These are phyloP conservation scores for Fusarium succisae DNA, from an alignment of 2,329 filamentous ascomycete species.

Conservation along the genomic window DNA sequence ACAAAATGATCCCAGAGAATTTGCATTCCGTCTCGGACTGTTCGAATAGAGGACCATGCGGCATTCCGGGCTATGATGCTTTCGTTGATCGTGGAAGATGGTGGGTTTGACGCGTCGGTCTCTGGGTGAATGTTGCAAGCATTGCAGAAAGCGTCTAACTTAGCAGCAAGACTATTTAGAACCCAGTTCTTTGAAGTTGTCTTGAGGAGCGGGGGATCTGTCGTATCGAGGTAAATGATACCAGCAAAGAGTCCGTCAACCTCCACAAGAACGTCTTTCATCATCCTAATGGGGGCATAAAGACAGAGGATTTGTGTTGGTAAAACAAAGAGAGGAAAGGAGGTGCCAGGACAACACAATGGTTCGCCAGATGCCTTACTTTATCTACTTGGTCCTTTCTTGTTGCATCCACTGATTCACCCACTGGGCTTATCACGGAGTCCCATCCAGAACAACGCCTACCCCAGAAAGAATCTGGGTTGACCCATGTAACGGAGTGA, in stretches of 20 bases:
- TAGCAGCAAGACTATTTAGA: not conserved
- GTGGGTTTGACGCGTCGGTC: not conserved
- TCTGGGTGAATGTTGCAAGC: fast-evolving
- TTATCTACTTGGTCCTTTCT: not conserved
- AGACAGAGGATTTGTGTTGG: not conserved
- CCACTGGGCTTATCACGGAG: not conserved
- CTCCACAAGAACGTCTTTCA: not conserved
- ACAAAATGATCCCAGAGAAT: conserved; percentile 16
- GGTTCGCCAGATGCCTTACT: not conserved
- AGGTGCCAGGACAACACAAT: not conserved
- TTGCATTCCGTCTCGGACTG: conserved; percentile 7
- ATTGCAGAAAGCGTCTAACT: not conserved
- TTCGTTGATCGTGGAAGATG: not conserved
- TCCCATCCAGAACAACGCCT: not conserved
- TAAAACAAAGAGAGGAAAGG: not conserved
- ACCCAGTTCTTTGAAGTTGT: fast-evolving
- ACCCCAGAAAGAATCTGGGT: not conserved
- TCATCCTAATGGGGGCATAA: not conserved
- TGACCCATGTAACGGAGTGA: not conserved
- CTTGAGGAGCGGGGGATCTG: not conserved
- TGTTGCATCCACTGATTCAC: not conserved
- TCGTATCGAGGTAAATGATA: conserved; percentile 15
- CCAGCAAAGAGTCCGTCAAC: conserved; percentile 22
- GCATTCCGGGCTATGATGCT: not conserved
- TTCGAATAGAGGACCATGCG: conserved; percentile 14